Percentiles rank a stretch among this genome's conserved stretches.
phyloP scores from a whole-genome alignment of 768 basidiomycete species.

The Russula sp. region DNA sequence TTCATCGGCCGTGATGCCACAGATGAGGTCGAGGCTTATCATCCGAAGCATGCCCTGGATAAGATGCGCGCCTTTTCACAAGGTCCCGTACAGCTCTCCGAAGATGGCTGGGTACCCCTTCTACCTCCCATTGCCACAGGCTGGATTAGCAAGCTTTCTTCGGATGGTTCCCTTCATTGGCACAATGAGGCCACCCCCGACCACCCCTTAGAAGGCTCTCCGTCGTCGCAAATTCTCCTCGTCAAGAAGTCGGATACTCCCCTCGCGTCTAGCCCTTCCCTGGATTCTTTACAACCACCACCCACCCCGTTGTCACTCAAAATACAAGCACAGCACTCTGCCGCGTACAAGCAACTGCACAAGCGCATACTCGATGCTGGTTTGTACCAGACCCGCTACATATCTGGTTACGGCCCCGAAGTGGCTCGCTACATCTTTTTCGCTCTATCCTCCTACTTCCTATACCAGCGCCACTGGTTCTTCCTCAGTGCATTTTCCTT shows the following conservation, averaged over 20 bases:
- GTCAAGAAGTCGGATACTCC: constrained; percentile 35
- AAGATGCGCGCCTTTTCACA: constrained; percentile 59
- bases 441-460: constrained; percentile 47
- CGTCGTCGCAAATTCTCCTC: constrained; percentile 54
- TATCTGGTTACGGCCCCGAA: constrained; percentile 88
- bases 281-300: constrained; percentile 41
- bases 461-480: constrained; percentile 60
- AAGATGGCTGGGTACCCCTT: constrained; percentile 60
- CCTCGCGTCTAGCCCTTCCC: constrained; percentile 35
- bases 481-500: constrained; percentile 71
- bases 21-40: constrained; percentile 92
- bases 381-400: constrained; percentile 75
- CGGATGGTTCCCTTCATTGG: constrained; percentile 29
- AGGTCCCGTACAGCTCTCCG: constrained; percentile 54
- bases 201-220: constrained; percentile 26
- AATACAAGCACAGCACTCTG: constrained; percentile 58
- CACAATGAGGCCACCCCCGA: constrained; percentile 9
- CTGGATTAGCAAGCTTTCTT: constrained; percentile 56
- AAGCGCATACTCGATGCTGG: constrained; percentile 66
- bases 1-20: constrained; percentile 93
- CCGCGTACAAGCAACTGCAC: constrained; percentile 77
- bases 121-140: constrained; percentile 83
- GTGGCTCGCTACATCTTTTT: constrained; percentile 69
- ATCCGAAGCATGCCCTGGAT: constrained; percentile 50
- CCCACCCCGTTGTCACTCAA: constrained; percentile 48